Percentiles rank a stretch among this genome's conserved stretches.
Conservation (phyloP, 257 asterid genomes). For the Nicotiana tomentosiformis region DNA sequence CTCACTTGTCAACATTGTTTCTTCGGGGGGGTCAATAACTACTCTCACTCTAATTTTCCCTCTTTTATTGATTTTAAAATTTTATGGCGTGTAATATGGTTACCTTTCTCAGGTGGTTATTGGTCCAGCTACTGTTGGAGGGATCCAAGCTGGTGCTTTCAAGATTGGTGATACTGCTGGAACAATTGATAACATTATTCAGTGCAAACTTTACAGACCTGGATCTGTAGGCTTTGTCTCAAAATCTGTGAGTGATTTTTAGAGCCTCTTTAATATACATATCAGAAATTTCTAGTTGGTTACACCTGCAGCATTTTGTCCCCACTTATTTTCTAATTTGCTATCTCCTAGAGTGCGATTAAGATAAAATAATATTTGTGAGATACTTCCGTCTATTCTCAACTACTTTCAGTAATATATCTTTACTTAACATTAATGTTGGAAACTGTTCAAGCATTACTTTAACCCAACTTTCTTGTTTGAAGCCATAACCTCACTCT, state of each 20-base stretch:
- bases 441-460: not conserved
- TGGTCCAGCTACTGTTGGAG: slow-evolving; percentile 99
- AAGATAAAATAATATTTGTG: not conserved
- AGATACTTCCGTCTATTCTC: not conserved
- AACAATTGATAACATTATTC: slow-evolving; percentile 90
- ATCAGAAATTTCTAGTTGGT: not conserved
- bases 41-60: not conserved
- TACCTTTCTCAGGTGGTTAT: slow-evolving; percentile 60
- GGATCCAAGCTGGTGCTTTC: slow-evolving; percentile 99
- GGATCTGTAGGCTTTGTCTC: slow-evolving; percentile 99
- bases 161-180: slow-evolving; percentile 99
- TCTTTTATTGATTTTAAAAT: not conserved
- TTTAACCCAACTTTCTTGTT: not conserved
- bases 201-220: slow-evolving; percentile 94
- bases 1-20: too few relatives aligned
- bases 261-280: not conserved
- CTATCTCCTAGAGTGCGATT: not conserved
- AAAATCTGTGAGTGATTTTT: slow-evolving; percentile 68
- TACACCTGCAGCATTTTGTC: not conserved
- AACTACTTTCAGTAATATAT: not conserved
- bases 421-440: not conserved
- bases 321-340: not conserved
- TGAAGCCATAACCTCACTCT: not conserved
- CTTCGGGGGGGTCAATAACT: not conserved
- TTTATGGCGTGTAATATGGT: slow-evolving; percentile 7